Evolutionary conservation across 352 stramenopile genomes (phyloP).

Genomic region (Pythium oligandrum): DNA sequence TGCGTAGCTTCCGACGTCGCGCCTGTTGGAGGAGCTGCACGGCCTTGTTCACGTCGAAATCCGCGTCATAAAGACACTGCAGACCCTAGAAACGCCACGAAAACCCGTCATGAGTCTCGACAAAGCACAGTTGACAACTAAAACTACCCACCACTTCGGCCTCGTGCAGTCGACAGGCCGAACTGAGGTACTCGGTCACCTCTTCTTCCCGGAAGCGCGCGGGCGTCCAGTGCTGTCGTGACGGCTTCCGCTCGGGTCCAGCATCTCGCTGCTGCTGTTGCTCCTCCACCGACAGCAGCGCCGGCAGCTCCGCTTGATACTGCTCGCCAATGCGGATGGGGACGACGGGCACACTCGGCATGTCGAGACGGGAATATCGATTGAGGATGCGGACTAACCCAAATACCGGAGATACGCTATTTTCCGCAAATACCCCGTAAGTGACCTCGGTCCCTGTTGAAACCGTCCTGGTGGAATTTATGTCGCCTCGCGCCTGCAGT

Average conservation of each 20-base stretch:
- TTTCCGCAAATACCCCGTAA: no score
- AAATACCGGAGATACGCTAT: no score
- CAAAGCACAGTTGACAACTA: neutral
- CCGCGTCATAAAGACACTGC: slow-evolving; percentile 50
- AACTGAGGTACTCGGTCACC: slow-evolving; percentile 47
- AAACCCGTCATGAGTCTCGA: no score
- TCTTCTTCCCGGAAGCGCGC: slow-evolving; percentile 24
- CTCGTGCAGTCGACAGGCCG: slow-evolving; percentile 45
- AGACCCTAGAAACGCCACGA: slow-evolving; percentile 32
- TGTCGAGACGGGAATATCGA: neutral
- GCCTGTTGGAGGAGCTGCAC: slow-evolving; percentile 28
- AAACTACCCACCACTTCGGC: slow-evolving; percentile 36
- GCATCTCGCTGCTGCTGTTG: slow-evolving; percentile 3
- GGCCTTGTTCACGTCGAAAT: slow-evolving; percentile 42
- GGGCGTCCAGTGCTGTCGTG: slow-evolving; percentile 38
- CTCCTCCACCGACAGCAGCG: slow-evolving; percentile 30
- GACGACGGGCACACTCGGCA: slow-evolving; percentile 15
- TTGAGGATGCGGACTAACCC: no score
- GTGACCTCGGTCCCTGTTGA: no score
- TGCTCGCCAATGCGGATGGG: slow-evolving; percentile 24
- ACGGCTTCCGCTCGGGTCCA: slow-evolving; percentile 5
- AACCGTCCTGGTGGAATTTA: no score
- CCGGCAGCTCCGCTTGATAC: slow-evolving; percentile 53
- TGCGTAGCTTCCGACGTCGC: slow-evolving; percentile 24
- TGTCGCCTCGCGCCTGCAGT: no score